These are phyloP conservation scores for Pseudopediastrum boryanum DNA, from an alignment of 139 green algal species.

Conservation along the genomic window DNA sequence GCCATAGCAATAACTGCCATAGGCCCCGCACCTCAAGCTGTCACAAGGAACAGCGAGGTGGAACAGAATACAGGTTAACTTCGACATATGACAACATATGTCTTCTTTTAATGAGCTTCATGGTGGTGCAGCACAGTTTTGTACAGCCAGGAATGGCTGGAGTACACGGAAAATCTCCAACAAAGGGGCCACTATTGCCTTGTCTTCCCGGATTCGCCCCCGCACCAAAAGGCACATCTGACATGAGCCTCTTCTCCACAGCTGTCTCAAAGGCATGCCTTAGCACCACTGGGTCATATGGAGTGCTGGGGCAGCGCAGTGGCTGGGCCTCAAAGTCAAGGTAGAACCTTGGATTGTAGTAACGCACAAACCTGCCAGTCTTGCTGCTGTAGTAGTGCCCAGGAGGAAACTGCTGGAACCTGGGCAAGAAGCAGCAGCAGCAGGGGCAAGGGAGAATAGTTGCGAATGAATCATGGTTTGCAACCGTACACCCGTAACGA, in stretches of 20 bases:
- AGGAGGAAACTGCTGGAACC: slow-evolving; percentile 69
- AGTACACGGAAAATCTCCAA: too few relatives aligned
- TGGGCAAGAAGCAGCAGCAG: background rate
- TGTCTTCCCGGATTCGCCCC: too few relatives aligned
- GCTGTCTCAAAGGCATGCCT: slow-evolving; percentile 76
- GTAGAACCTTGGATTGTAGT: slow-evolving; percentile 80
- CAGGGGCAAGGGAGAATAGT: background rate
- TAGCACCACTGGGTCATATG: slow-evolving; percentile 40
- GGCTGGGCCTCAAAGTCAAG: slow-evolving; percentile 60
- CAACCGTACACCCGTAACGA: too few relatives aligned
- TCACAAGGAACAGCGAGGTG: too few relatives aligned
- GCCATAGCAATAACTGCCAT: too few relatives aligned
- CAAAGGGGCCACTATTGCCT: too few relatives aligned
- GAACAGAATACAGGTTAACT: too few relatives aligned
- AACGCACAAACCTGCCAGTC: slow-evolving; percentile 78
- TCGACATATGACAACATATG: too few relatives aligned
- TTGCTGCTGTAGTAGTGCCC: slow-evolving; percentile 84
- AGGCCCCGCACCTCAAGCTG: too few relatives aligned
- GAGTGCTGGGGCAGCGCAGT: slow-evolving; percentile 2
- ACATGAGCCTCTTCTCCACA: slow-evolving; percentile 96
- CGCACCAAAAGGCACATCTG: slow-evolving; percentile 87
- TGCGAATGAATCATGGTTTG: background rate
- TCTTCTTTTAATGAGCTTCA: too few relatives aligned
- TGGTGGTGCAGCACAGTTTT: too few relatives aligned
- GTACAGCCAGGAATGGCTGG: too few relatives aligned